Evolutionary conservation across 805 yeast genomes (phyloP).

Genomic region (Schizosaccharomyces lindneri): DNA sequence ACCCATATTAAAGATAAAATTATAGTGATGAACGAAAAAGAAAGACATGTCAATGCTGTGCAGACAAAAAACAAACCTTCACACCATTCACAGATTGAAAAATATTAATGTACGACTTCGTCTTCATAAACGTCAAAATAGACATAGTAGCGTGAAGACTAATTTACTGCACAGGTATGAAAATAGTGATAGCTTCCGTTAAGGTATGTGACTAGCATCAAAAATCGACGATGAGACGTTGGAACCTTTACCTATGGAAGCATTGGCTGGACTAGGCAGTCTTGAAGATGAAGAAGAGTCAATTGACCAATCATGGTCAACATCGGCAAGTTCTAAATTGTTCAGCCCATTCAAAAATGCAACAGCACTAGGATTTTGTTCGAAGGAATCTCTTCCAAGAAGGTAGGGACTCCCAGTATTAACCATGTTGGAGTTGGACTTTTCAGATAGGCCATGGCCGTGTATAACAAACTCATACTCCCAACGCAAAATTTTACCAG

Average conservation of each 20-base stretch:
- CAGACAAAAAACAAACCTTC: too few relatives aligned
- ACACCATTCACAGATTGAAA: too few relatives aligned
- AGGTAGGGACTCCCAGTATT: background rate
- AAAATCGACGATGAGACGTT: background rate
- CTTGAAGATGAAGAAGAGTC: background rate
- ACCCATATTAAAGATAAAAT: too few relatives aligned
- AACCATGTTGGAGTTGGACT: background rate
- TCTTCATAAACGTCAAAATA: too few relatives aligned
- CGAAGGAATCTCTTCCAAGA: background rate
- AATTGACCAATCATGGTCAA: background rate
- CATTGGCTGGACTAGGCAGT: background rate
- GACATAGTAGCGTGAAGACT: too few relatives aligned
- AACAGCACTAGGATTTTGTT: background rate
- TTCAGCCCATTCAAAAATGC: background rate
- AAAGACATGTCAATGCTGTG: too few relatives aligned
- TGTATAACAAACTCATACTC: conserved; percentile 18
- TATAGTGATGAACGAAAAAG: too few relatives aligned
- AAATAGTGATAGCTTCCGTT: background rate
- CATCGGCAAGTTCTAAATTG: background rate
- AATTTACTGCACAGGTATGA: too few relatives aligned
- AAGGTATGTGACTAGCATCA: background rate
- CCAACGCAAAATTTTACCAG: conserved; percentile 19
- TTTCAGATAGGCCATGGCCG: conserved; percentile 7
- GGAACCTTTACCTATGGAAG: background rate
- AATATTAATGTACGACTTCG: too few relatives aligned